A percentile compares a stretch with the other conserved stretches of the same genome.
Conservation (phyloP, 345 rosid genomes). For the Stellera chamaejasme region DNA sequence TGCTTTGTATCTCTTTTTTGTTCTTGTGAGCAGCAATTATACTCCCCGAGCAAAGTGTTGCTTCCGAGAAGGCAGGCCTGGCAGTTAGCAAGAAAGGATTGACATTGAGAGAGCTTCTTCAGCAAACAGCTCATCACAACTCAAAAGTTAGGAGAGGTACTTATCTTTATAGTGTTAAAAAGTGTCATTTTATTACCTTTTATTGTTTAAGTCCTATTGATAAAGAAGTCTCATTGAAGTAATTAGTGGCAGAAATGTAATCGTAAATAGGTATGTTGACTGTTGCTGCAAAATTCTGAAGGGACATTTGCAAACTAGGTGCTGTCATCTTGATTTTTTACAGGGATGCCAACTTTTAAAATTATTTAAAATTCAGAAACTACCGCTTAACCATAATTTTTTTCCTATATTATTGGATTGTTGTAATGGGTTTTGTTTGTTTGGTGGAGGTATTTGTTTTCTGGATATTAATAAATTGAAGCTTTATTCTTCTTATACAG, state of each 20-base stretch:
- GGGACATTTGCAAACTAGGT: no score
- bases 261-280: no score
- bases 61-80: slow-evolving; percentile 60
- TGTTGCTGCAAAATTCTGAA: no score
- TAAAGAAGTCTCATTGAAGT: background rate
- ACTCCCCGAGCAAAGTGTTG: slow-evolving; percentile 91
- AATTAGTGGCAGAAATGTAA: no score
- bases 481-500: slow-evolving; percentile 29
- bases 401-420: background rate
- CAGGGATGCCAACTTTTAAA: no score
- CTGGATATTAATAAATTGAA: slow-evolving; percentile 1
- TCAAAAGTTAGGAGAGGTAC: slow-evolving; percentile 78
- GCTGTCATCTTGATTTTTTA: no score
- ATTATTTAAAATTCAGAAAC: no score
- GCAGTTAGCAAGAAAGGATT: slow-evolving; percentile 91
- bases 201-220: background rate
- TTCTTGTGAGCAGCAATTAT: slow-evolving; percentile 50
- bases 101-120: slow-evolving; percentile 76
- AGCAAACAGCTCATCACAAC: slow-evolving; percentile 76
- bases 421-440: background rate
- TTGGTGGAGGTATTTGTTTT: background rate
- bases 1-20: slow-evolving; percentile 7
- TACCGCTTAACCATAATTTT: no score
- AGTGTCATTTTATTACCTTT: background rate
- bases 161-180: background rate